Evolutionary conservation across 2,329 filamentous ascomycete genomes (phyloP), one percentile per base, ranked within the genome.

Genomic region (Ramularia endophylla): DNA sequence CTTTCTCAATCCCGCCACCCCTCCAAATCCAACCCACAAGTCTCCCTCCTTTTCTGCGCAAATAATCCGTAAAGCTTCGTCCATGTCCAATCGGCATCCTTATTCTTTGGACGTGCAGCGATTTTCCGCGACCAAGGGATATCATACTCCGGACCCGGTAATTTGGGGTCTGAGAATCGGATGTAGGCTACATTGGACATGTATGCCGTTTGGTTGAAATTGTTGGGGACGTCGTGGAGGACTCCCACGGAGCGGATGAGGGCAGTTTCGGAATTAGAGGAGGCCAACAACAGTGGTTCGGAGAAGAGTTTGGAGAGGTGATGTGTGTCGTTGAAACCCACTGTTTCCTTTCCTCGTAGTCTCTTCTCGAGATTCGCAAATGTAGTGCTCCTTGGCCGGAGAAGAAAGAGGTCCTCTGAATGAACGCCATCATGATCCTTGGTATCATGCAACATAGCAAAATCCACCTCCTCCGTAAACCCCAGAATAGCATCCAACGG

Each of bases 1-100:
- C 15, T n/a, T 6, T 11, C 20, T 37, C 29, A 42, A 15, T 37
- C 41, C 9, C 53, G 47, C 60, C 66, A 71, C 16, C 52, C 55
- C 57, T 74, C 70, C 49, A 75, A 56, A 49, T 74, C 72, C 45
- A 75, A 57, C 36, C 71, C 72, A 54, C 72, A 75, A 36, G 74
- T 65, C 42, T 74, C 70, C 65, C 71, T 71, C 40, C 72, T 62
- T 50, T 63, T 64, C 48, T 71, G 66, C 34, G 70, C 66, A 53
- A 72, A 75, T 25, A 60, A 55, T 27, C 69, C 68, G 48, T 75
- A 75, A 43, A 74, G 53, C 38, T 59, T 65, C 48, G 69, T 70
- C 71, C 72, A 75, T 19, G 65, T 62, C 55, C 65, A 66, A 43
- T 70, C 62, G 7, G 69, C 68, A 41, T 71, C 64, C 33, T 64